Base-by-base conservation (phyloP, 2,329 filamentous ascomycete genomes). In the Dendryphion nanum region DNA sequence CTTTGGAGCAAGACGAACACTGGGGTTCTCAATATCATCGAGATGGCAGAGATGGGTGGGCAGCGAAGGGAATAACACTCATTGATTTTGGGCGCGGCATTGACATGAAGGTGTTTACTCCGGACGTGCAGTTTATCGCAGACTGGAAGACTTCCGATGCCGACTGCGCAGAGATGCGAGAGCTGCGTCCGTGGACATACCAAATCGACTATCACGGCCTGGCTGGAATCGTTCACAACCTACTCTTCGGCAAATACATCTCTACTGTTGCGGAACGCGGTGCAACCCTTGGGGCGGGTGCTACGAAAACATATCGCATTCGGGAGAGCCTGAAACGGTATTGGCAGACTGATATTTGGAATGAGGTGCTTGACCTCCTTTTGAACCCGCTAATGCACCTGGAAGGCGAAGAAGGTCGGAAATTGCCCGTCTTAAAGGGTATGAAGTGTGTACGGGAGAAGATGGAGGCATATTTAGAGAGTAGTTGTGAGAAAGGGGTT, bases 71-170 rank as follows among this genome's bases (percentile, higher is more conserved):
- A 10, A 65, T 98, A 16, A 79, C 82, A 1, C 77, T 98, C 15
- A 97, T 98, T 54, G 93, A 98, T 68, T 96, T 98, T 60, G 93
- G 93, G 1, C 83, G 93, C 1, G 88, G 82, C 34, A 94, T 98
- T 63, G 93, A 98, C 68, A 94, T 96, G 87, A 82, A 81, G 41
- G 82, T 80, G 3, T 98, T 97, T 71, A 68, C 70, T 3, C 75
- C 83, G 0, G 78, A 83, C 29, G 88, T 91, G 8, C 83, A 84
- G 50, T 98, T 98, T 72, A 81, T 97, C 42, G 93, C 91, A 0
- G 93, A 98, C 69, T 98, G 93, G 93, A 86, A 93, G 66, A 89
- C 88, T 0, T 81, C 79, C 13, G 78, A 85, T 17, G 84, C 89
- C 36, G 93, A 98, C 67, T 98, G 93, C 66, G 85, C 87, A 14